Percentiles rank a stretch among this genome's conserved stretches.
Evolutionary conservation across 805 yeast genomes (phyloP).

Genomic region (Metschnikowia santaceciliae): DNA sequence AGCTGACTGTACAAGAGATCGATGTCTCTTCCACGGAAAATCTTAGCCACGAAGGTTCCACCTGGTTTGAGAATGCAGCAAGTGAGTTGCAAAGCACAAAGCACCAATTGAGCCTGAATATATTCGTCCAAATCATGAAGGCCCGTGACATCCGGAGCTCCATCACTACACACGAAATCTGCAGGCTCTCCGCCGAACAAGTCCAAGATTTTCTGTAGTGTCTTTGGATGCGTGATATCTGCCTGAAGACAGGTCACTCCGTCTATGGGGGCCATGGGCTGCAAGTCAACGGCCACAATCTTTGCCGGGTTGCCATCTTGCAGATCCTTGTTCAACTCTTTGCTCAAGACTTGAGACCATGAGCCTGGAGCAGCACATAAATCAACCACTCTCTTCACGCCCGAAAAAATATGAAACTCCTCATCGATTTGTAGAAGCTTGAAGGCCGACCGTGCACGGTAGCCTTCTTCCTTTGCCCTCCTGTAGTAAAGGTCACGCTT

Average conservation of each 20-base stretch:
- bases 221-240: slow-evolving; percentile 94
- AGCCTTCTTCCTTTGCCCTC: slow-evolving; percentile 96
- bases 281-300: slow-evolving; percentile 92
- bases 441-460: slow-evolving; percentile 96
- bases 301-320: slow-evolving; percentile 44
- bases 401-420: slow-evolving; percentile 76
- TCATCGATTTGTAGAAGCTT: slow-evolving; percentile 87
- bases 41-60: slow-evolving; percentile 93
- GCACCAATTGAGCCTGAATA: slow-evolving; percentile 88
- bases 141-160: slow-evolving; percentile 99
- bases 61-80: slow-evolving; percentile 85
- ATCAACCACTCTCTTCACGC: slow-evolving; percentile 83
- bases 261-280: slow-evolving; percentile 95
- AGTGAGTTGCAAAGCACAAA: slow-evolving; percentile 88
- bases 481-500: slow-evolving; percentile 88
- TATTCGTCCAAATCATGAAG: slow-evolving; percentile 95
- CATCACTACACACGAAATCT: slow-evolving; percentile 94
- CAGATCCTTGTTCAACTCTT: slow-evolving; percentile 44
- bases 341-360: slow-evolving; percentile 92
- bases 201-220: slow-evolving; percentile 68
- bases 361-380: slow-evolving; percentile 80
- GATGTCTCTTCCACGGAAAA: slow-evolving; percentile 93
- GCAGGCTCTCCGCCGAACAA: slow-evolving; percentile 90
- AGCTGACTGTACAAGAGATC: slow-evolving; percentile 91
- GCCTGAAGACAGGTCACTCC: slow-evolving; percentile 91